Conservation (phyloP, 2,329 filamentous ascomycete species). For the Alternaria sp. region DNA sequence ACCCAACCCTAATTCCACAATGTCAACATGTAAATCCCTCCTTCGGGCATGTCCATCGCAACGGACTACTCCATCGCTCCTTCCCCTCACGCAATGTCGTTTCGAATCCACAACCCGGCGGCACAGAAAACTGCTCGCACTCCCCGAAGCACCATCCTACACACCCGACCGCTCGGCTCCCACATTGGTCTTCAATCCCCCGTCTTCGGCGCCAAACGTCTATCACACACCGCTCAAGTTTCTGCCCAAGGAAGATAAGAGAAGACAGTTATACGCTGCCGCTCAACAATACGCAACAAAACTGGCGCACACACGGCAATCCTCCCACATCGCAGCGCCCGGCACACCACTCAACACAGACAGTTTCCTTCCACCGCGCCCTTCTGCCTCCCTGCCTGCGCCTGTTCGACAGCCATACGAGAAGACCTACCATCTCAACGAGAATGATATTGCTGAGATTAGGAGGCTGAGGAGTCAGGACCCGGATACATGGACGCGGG, state of each 20-base stretch:
- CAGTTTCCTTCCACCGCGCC: constrained; percentile 33
- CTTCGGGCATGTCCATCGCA: constrained; percentile 32
- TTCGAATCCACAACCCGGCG: constrained; percentile 57
- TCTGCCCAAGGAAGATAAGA: constrained; percentile 66
- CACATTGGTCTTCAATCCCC: constrained; percentile 67
- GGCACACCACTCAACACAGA: constrained; percentile 37
- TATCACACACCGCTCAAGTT: constrained; percentile 72
- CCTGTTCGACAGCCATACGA: constrained; percentile 60
- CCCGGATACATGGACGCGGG: constrained; percentile 67
- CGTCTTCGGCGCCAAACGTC: constrained; percentile 68
- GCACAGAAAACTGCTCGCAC: constrained; percentile 56
- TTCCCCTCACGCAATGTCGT: constrained; percentile 45
- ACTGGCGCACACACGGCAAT: constrained; percentile 29
- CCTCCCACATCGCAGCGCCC: constrained; percentile 36
- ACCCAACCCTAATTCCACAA: constrained; percentile 33
- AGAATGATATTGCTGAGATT: constrained; percentile 67
- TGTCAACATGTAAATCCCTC: constrained; percentile 46
- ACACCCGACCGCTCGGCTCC: constrained; percentile 38
- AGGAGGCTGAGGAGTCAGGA: constrained; percentile 62
- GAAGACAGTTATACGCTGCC: constrained; percentile 57
- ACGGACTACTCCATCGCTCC: constrained; percentile 27
- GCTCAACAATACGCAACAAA: constrained; percentile 34
- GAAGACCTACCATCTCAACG: constrained; percentile 69
- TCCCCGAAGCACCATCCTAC: constrained; percentile 57
- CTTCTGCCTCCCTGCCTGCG: constrained; percentile 52